Evolutionary conservation across 371 early-diverging fungal genomes (phyloP), one percentile per base, ranked within the genome.

Genomic region (Circinella minor): DNA sequence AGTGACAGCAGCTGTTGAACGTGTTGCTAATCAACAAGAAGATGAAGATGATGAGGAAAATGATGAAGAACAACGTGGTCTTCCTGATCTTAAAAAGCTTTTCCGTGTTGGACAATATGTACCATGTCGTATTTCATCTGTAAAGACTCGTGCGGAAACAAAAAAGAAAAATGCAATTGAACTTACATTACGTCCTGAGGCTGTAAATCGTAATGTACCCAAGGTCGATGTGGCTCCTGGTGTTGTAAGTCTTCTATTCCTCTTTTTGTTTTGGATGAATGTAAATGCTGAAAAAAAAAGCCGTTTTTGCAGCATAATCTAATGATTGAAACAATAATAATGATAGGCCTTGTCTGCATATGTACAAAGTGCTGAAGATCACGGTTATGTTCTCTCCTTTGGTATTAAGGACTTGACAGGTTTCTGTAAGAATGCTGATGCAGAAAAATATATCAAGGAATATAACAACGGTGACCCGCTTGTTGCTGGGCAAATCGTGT

Each of bases 41-140:
- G 77, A 79, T 36, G 70, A 70, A 34, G 48, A 64, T 5, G 82
- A 79, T 3, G 82, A 79, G 18, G 76, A 81, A 27, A 79, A 82
- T 14, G 74, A 81, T 11, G 73, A 76, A 17, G 66, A 70, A 17
- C 71, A 74, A 9, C 55, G 57, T 13, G 71, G 64, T 4, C 77
- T 93, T 20, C 94, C 94, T 7, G 72, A 89, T 38, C 81, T 94
- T 55, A 64, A 76, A 6, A 62, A 82, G 0, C 69, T 88, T 20
- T 94, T 94, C 80, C 69, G 72, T 60, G 69, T 94, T 57, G 96
- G 96, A 34, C 94, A 95, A 74, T 86, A 88, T 79, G 84, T 95
- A 20, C 84, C 82, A 14, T 93, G 94, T 75, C 82, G 79, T 10
- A 81, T 95, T 51, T 77, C 76, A 7, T 59, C 71, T n/a, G 67